Evolutionary conservation across 305 asterid species (phyloP).

Genomic region (Coffea humblotiana): DNA sequence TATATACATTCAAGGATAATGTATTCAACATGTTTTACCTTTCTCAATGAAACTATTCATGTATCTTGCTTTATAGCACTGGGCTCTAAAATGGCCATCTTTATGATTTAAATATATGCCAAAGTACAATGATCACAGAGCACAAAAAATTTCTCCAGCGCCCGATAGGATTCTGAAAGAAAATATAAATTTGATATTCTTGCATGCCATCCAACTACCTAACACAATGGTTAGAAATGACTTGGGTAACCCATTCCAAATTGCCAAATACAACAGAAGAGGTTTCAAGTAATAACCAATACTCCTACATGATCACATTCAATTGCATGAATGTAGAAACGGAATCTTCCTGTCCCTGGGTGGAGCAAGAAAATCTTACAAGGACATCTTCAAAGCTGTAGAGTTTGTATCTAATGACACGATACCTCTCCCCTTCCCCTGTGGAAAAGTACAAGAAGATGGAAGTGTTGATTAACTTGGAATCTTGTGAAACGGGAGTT

Average conservation of each 20-base stretch:
- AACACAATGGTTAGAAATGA: slow-evolving; percentile 29
- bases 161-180: slow-evolving; percentile 47
- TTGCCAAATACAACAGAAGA: slow-evolving; percentile 12
- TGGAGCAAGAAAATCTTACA: background rate
- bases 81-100: slow-evolving; percentile 41
- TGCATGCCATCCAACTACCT: slow-evolving; percentile 44
- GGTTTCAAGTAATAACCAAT: background rate
- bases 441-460: background rate
- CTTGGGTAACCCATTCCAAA: slow-evolving; percentile 37
- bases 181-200: slow-evolving; percentile 35
- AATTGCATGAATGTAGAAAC: background rate
- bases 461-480: background rate
- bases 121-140: slow-evolving; percentile 35
- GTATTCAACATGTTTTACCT: slow-evolving; percentile 7
- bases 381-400: slow-evolving; percentile 1
- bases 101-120: slow-evolving; percentile 13
- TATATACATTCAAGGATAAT: slow-evolving; percentile 11
- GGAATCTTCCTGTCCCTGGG: slow-evolving; percentile 1
- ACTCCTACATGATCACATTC: background rate
- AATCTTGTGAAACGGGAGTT: slow-evolving; percentile 8
- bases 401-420: background rate
- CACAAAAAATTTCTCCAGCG: slow-evolving; percentile 47
- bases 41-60: slow-evolving; percentile 18
- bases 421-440: background rate
- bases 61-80: slow-evolving; percentile 39